phyloP scores from a whole-genome alignment of 1,284 basidiomycete species.

The Bjerkandera adusta region DNA sequence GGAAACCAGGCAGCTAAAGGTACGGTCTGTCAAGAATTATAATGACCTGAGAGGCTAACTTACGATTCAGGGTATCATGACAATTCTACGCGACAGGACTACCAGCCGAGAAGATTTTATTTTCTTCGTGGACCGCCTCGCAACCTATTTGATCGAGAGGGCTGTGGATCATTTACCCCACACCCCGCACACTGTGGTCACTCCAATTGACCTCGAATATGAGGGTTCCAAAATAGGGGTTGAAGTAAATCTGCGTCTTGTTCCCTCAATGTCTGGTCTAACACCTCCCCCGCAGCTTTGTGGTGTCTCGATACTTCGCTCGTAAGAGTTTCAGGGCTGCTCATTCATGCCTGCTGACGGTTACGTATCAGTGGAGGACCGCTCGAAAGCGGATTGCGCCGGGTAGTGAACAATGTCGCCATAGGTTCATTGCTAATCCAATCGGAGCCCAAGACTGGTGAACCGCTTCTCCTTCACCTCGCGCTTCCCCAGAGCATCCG shows the following conservation, averaged over 20 bases:
- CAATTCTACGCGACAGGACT: constrained; percentile 72
- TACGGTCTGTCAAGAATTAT: constrained; percentile 29
- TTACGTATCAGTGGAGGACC: constrained; percentile 73
- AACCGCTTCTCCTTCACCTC: constrained; percentile 84
- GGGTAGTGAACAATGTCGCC: constrained; percentile 86
- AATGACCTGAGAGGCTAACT: neutral
- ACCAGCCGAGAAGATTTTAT: constrained; percentile 85
- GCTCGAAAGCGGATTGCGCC: constrained; percentile 85
- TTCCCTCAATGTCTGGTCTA: constrained; percentile 3
- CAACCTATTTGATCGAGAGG: constrained; percentile 83
- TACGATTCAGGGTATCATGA: constrained; percentile 75
- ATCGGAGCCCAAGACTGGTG: constrained; percentile 81
- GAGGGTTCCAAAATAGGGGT: constrained; percentile 65
- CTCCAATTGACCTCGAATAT: constrained; percentile 60
- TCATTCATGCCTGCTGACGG: constrained; percentile 9
- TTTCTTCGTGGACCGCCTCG: constrained; percentile 84
- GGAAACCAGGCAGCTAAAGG: constrained; percentile 81
- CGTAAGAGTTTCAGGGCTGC: constrained; percentile 45
- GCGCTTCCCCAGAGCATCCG: constrained; percentile 78
- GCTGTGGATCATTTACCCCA: constrained; percentile 84
- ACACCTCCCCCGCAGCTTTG: constrained; percentile 50
- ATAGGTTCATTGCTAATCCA: constrained; percentile 92
- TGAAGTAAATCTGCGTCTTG: constrained; percentile 35
- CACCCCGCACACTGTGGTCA: constrained; percentile 58
- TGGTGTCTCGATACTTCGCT: constrained; percentile 83